Evolutionary conservation across 495 filamentous ascomycete genomes (phyloP).

Genomic region (Aspergillus bertholletiae): DNA sequence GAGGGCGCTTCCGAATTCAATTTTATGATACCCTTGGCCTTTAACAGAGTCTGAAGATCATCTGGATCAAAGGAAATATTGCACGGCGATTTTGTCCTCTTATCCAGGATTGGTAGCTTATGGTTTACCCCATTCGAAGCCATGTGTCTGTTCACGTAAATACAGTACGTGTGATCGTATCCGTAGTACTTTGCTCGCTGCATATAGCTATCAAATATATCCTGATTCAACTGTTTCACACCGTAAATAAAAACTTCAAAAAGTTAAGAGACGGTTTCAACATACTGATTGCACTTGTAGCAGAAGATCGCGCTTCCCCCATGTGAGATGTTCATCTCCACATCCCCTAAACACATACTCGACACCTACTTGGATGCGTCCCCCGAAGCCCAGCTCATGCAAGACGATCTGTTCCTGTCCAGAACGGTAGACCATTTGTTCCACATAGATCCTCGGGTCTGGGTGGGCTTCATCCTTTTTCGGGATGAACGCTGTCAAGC

Average conservation of each 20-base stretch:
- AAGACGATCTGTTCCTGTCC: conserved; percentile 4
- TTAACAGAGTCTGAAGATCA: conserved; percentile 6
- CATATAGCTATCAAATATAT: conserved; percentile 4
- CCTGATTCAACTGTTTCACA: conserved; percentile 12
- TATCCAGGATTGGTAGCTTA: neutral
- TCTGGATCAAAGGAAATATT: conserved; percentile 2
- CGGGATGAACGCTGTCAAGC: conserved; percentile 10
- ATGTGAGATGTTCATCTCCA: conserved; percentile 8
- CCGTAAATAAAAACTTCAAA: too few relatives aligned
- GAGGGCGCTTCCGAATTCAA: neutral
- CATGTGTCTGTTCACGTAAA: conserved; percentile 1
- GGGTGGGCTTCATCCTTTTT: conserved; percentile 6
- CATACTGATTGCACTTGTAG: conserved; percentile 10
- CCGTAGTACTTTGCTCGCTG: conserved; percentile 13
- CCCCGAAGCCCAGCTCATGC: conserved; percentile 10
- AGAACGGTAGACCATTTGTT: conserved; percentile 6
- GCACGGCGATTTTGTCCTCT: neutral
- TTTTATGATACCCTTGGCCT: neutral
- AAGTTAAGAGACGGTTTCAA: too few relatives aligned
- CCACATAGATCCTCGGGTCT: conserved; percentile 12
- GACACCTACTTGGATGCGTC: conserved; percentile 3
- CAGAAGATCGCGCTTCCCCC: conserved; percentile 13
- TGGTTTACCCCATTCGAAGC: conserved; percentile 1
- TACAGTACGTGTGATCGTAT: conserved; percentile 9
- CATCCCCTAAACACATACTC: conserved; percentile 17